These are phyloP conservation scores for Chaetomiaceae sp. DNA, from an alignment of 2,329 filamentous ascomycete species.

Conservation along the genomic window DNA sequence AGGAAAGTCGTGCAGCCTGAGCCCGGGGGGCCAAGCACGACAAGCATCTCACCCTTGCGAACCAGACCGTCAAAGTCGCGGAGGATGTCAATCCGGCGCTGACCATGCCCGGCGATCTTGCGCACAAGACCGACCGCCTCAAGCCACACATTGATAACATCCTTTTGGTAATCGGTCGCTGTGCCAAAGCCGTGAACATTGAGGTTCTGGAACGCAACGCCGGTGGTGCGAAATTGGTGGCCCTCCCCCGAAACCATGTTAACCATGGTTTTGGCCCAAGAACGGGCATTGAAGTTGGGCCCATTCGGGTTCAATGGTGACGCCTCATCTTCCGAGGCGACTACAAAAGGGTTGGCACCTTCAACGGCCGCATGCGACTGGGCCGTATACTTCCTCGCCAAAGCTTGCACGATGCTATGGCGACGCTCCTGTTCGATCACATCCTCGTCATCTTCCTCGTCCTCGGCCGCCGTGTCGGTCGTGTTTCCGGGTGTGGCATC, in stretches of 20 bases:
- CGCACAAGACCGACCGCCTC: conserved; percentile 42
- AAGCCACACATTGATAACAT: conserved; percentile 59
- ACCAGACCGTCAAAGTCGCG: conserved; percentile 65
- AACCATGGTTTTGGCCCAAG: conserved; percentile 59
- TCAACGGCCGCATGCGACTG: conserved; percentile 36
- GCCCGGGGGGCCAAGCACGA: conserved; percentile 68
- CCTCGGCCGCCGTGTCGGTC: conserved; percentile 32
- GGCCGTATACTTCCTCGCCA: conserved; percentile 52
- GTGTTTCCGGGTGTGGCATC: conserved; percentile 28
- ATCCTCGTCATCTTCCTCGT: conserved; percentile 36
- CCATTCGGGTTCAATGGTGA: conserved; percentile 48
- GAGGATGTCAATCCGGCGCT: conserved; percentile 63
- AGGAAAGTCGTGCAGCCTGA: conserved; percentile 80
- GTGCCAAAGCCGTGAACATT: conserved; percentile 65
- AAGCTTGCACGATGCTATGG: conserved; percentile 49
- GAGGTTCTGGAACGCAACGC: conserved; percentile 63
- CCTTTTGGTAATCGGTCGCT: conserved; percentile 66
- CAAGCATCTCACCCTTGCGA: conserved; percentile 68
- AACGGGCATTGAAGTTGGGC: conserved; percentile 47
- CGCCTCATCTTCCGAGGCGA: conserved; percentile 33
- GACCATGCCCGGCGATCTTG: conserved; percentile 47
- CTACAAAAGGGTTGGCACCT: conserved; percentile 47
- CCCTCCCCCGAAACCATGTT: conserved; percentile 50
- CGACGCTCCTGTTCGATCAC: conserved; percentile 47
- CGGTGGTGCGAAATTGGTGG: conserved; percentile 54